Conservation (phyloP, 306 rosid genomes). For the Ormosia semicastrata region DNA sequence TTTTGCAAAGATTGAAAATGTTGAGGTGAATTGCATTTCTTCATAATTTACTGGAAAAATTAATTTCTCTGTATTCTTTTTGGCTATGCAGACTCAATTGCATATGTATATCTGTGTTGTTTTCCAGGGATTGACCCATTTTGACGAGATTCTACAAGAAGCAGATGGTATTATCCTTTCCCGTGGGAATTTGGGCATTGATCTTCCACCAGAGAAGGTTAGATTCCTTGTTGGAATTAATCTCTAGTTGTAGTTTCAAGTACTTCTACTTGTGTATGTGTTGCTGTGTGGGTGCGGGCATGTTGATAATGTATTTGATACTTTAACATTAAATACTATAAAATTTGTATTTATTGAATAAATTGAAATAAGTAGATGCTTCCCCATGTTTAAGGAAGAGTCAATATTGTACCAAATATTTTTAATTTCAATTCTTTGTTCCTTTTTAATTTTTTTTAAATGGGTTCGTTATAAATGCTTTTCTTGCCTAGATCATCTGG, state of each 20-base stretch:
- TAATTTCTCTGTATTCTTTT: slow-evolving; percentile 6
- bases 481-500: not conserved
- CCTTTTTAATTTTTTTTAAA: not conserved
- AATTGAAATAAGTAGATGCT: not conserved
- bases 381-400: not conserved
- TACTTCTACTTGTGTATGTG: not conserved
- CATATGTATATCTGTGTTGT: slow-evolving; percentile 11
- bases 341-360: slow-evolving; percentile 12
- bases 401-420: not conserved
- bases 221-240: slow-evolving; percentile 22
- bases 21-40: slow-evolving; percentile 60
- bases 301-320: not conserved
- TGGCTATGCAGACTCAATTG: not conserved
- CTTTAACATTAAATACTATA: not conserved
- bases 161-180: slow-evolving; percentile 94
- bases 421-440: not conserved
- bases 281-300: not conserved
- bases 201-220: slow-evolving; percentile 98
- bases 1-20: slow-evolving; percentile 87
- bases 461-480: not conserved
- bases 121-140: slow-evolving; percentile 80
- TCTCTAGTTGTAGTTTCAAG: not conserved
- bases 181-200: slow-evolving; percentile 95
- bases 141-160: slow-evolving; percentile 89
- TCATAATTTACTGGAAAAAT: not conserved